These are phyloP conservation scores for Leucocoprinus gongylophorus DNA, from an alignment of 1,284 basidiomycete species.

Conservation along the genomic window DNA sequence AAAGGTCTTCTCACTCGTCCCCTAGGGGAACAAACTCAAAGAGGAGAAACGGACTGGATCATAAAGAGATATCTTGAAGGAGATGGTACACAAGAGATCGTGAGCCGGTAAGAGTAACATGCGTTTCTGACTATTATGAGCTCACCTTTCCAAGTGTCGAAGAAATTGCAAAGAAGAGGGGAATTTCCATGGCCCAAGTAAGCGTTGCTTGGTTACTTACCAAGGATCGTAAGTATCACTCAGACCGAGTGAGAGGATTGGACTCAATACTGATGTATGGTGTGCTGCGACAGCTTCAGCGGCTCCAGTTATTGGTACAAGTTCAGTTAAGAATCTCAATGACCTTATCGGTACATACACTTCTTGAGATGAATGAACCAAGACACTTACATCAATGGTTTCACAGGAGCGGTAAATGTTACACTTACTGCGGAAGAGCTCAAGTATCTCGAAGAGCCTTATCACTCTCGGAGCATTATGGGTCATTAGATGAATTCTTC, in stretches of 20 bases:
- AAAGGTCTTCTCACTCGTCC: slow-evolving; percentile 43
- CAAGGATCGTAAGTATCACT: slow-evolving; percentile 30
- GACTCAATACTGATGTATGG: neutral
- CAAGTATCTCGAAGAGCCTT: slow-evolving; percentile 24
- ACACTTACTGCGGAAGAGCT: slow-evolving; percentile 25
- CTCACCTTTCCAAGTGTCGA: slow-evolving; percentile 32
- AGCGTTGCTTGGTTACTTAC: slow-evolving; percentile 45
- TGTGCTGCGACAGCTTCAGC: slow-evolving; percentile 28
- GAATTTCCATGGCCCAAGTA: slow-evolving; percentile 51
- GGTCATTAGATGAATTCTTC: slow-evolving; percentile 16
- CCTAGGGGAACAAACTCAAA: neutral
- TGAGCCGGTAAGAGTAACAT: neutral
- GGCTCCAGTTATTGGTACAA: slow-evolving; percentile 50
- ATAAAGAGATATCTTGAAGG: neutral
- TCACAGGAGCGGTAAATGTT: slow-evolving; percentile 18
- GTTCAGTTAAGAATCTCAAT: slow-evolving; percentile 41
- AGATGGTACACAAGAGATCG: slow-evolving; percentile 2
- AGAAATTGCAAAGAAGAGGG: slow-evolving; percentile 44
- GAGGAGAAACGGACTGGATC: neutral
- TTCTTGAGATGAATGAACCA: neutral
- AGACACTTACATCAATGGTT: neutral
- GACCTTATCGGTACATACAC: slow-evolving; percentile 38
- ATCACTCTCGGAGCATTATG: slow-evolving; percentile 18
- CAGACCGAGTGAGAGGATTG: neutral
- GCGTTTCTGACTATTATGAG: neutral